A percentile compares a stretch with the other conserved stretches of the same genome.
Conservation (phyloP, 2,329 filamentous ascomycete genomes). For the Fusarium illudens region DNA sequence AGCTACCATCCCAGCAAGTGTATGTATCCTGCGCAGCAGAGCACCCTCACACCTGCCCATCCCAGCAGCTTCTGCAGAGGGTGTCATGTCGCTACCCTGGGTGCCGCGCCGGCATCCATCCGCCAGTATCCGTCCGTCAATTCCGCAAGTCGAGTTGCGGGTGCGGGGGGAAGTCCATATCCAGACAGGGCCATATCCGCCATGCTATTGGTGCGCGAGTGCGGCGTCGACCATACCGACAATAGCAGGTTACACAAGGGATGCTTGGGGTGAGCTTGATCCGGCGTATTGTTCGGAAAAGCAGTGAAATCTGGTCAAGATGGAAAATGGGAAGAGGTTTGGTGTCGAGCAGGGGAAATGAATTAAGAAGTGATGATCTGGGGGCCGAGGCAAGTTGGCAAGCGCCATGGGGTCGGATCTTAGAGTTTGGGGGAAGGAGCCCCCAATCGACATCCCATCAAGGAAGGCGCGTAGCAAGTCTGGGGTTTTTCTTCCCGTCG, state of each 20-base stretch:
- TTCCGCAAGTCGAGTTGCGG: conserved; percentile 5
- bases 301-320: background rate
- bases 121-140: conserved; percentile 2
- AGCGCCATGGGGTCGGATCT: conserved; percentile 9
- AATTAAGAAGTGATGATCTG: conserved; percentile 1
- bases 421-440: conserved; percentile 22
- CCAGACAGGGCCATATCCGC: background rate
- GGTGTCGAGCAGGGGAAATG: background rate
- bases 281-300: background rate
- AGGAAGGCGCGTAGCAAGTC: conserved; percentile 31
- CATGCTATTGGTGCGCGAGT: conserved; percentile 33
- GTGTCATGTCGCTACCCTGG: background rate
- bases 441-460: conserved; percentile 22
- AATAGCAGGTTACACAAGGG: conserved; percentile 28
- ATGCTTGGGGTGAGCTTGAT: background rate
- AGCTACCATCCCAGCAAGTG: background rate
- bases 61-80: background rate
- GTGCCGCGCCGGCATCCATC: background rate
- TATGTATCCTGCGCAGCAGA: background rate
- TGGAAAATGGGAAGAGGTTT: background rate
- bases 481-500: conserved; percentile 10
- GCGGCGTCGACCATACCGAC: conserved; percentile 21
- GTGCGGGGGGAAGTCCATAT: conserved; percentile 2
- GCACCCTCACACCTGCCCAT: background rate
- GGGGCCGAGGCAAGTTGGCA: background rate